A percentile compares a stretch with the other conserved stretches of the same genome.
Conservation (phyloP, 192 early-diverging fungal genomes). For the Podila epigama region DNA sequence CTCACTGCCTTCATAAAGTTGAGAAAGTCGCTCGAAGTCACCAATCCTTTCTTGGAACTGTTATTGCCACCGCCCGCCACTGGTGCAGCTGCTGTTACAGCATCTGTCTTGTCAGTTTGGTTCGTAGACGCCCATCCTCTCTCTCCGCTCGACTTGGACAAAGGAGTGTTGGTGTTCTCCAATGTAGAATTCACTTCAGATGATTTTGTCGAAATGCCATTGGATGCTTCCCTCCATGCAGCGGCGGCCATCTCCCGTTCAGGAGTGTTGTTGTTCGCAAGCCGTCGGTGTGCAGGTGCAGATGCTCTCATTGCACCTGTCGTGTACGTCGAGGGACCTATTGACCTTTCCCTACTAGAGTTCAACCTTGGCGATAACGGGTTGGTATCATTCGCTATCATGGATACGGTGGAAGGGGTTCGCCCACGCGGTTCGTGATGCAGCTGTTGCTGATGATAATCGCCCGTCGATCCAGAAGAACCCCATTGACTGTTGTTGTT, state of each 20-base stretch:
- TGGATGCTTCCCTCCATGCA: conserved; percentile 17
- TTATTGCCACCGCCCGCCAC: too few relatives aligned
- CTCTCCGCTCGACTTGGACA: neutral
- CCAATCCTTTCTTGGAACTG: too few relatives aligned
- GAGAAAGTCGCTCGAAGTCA: too few relatives aligned
- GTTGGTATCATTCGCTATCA: neutral
- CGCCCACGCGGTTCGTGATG: neutral
- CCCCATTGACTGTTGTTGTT: neutral
- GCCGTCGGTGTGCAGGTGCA: too few relatives aligned
- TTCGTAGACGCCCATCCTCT: neutral
- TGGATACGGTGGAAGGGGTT: neutral
- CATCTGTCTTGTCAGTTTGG: neutral
- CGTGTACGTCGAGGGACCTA: too few relatives aligned
- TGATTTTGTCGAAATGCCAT: neutral
- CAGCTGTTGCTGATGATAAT: neutral
- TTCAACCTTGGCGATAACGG: neutral
- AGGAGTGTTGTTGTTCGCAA: neutral
- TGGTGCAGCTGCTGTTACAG: too few relatives aligned
- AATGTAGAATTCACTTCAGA: neutral
- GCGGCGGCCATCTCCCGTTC: conserved; percentile 3
- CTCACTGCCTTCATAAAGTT: too few relatives aligned
- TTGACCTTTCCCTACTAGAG: too few relatives aligned
- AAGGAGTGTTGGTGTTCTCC: neutral
- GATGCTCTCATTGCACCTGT: too few relatives aligned
- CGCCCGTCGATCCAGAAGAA: neutral